Percentiles rank a stretch among this genome's conserved stretches.
phyloP scores from a whole-genome alignment of 768 basidiomycete species.

The Termitomyces sp. region DNA sequence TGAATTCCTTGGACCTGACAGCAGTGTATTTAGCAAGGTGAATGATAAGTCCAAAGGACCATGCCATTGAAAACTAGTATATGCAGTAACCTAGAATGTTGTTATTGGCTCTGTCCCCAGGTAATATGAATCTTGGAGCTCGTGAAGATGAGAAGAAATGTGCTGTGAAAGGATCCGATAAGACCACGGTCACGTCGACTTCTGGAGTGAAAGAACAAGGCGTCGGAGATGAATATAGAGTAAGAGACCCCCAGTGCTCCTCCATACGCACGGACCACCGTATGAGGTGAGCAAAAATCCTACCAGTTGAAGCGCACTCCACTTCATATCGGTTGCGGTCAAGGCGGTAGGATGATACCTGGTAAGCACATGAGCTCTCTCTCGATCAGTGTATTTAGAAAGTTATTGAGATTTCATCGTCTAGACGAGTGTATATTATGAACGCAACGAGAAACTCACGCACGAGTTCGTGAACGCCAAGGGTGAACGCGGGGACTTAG shows the following conservation, averaged over 20 bases:
- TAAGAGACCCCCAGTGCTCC: not conserved
- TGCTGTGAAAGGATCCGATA: not conserved
- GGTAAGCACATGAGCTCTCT: not conserved
- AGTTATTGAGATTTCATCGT: not conserved
- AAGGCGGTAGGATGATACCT: not conserved
- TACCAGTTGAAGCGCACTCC: not conserved
- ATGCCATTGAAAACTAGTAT: too few relatives aligned
- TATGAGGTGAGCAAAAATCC: not conserved
- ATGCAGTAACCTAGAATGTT: not conserved
- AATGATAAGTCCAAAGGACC: too few relatives aligned
- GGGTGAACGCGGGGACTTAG: not conserved
- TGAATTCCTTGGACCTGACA: too few relatives aligned
- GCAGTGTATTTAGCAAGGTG: too few relatives aligned
- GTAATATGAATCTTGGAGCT: not conserved
- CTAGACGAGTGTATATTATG: not conserved
- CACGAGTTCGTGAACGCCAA: not conserved
- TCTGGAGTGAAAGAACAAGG: not conserved
- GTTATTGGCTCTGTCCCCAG: not conserved
- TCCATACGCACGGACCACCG: not conserved
- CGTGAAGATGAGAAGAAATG: not conserved
- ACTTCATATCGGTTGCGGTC: not conserved
- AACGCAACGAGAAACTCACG: not conserved
- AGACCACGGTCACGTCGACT: not conserved
- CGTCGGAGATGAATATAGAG: not conserved
- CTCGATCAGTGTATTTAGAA: not conserved